Evolutionary conservation across 148 eudicot species (phyloP), one percentile per base, ranked within the genome.

Genomic region (Hydrangea macrophylla): DNA sequence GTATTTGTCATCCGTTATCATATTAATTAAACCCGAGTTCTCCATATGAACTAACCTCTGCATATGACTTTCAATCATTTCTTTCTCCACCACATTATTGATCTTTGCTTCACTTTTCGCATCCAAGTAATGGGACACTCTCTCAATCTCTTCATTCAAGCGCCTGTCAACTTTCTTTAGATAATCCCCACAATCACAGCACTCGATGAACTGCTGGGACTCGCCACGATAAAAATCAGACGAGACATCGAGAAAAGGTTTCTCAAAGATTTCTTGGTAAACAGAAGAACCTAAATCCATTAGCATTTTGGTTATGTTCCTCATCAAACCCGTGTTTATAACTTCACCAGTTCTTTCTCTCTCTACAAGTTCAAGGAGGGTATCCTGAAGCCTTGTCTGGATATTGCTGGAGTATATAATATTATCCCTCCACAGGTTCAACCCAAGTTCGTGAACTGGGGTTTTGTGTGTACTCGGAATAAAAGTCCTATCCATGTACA

Each of bases 401-500:
- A 87, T 87, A 55, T 69, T 85, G 79, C 53, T 67, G 9, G 85
- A 76, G 78, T 77, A 87, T 36, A 82, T 77, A 58, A 87, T 82
- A 59, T 82, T 78, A 67, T 87, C 92, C 72, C 87, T 82, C 89
- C 92, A 87, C 62, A 87, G 59, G 70, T 84, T 87, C 70, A 87
- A 68, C 50, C 92, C 92, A 44, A 87, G 87, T 64, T 87, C 89
- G 60, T 82, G 82, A 77, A 87, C 92, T 7, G 89, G 89, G 58
- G 87, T 85, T 60, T 85, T 87, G 51, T 71, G 84, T 55, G 84
- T 82, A 69, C 84, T 79, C 1, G 85, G 89, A 60, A 87, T 85
- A 77, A 80, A 87, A 31, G 92, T 84, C 64, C 88, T 80, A 73
- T 88, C 94, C 94, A 88, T 85, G 80, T 88, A 88, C 90, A 88